Base-by-base conservation (phyloP, 129 eudicot genomes). In the Pseudognaphalium luteoalbum region DNA sequence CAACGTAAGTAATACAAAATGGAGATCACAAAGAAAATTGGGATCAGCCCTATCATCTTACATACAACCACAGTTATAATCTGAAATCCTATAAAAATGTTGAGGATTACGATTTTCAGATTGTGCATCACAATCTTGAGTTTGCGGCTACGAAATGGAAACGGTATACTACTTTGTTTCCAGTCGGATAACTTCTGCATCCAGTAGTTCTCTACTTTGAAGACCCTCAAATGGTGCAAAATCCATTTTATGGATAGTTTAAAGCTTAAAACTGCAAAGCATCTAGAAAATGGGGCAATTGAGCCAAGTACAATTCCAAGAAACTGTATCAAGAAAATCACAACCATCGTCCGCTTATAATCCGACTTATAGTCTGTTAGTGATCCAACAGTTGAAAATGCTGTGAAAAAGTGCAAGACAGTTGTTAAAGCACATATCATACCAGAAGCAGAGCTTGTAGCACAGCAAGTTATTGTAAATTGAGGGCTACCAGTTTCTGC, bases 201-300 rank as follows among this genome's bases (percentile, higher is more conserved):
- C 85, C 82, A 82, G 51, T 70, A 76, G 12, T 9, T 79, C 57
- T 82, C 85, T 6, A 82, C 74, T 51, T 9, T 51, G n/a, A 70
- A 72, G 41, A 29, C 70, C 20, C n/a, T 33, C 22, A 44, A 8
- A 41, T 21, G 17, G 59, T 14, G 63, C 12, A 12, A 6, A 39
- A 33, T 58, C 68, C 71, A 30, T 39, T 28, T 28, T 10, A 54
- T 19, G 11, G 74, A 59, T 17, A 37, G 58, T 0, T 52, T 65
- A 16, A 76, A 66, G 10, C 68, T 84, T 37, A 76, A 47, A 4
- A 74, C 64, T 4, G 51, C 19, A 21, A 65, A 71, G 60, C 76
- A 84, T 68, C 82, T 35, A 35, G 41, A 35, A 35, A 35, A 35
- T 35, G 41, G 41, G 41, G 9, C 41, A 8, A 35, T 35, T 67